Evolutionary conservation across 1,139 yeast genomes (phyloP).

Genomic region (Kodamaea ohmeri): DNA sequence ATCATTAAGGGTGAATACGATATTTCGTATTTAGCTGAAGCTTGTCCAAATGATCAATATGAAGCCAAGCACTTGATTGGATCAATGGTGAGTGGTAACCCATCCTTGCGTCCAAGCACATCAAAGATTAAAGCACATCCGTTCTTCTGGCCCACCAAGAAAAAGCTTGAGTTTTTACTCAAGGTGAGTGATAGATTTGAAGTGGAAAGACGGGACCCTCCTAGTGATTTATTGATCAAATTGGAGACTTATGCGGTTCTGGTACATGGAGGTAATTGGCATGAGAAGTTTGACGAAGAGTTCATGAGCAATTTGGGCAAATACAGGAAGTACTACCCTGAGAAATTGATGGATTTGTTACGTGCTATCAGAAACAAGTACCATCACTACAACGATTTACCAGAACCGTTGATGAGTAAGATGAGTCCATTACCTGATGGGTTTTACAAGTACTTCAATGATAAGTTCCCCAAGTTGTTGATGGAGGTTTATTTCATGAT

Average conservation of each 20-base stretch:
- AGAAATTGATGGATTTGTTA: conserved; percentile 75
- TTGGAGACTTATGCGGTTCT: conserved; percentile 60
- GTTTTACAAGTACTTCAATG: conserved; percentile 71
- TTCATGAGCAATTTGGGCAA: conserved; percentile 84
- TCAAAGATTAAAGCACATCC: conserved; percentile 74
- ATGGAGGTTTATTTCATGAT: conserved; percentile 74
- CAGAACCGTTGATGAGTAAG: conserved; percentile 51
- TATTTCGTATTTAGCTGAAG: conserved; percentile 42
- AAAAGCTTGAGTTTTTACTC: conserved; percentile 75
- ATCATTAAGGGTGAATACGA: conserved; percentile 72
- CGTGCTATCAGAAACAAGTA: conserved; percentile 89
- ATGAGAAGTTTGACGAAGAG: conserved; percentile 59
- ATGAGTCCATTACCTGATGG: conserved; percentile 86
- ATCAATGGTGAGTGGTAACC: conserved; percentile 69
- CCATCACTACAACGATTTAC: conserved; percentile 90
- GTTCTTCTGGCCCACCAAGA: conserved; percentile 75
- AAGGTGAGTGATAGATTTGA: conserved; percentile 92
- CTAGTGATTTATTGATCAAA: conserved; percentile 58
- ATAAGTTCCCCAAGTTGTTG: conserved; percentile 72
- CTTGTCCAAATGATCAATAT: conserved; percentile 44
- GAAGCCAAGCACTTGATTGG: conserved; percentile 74
- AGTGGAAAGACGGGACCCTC: conserved; percentile 83
- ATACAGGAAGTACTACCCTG: conserved; percentile 82
- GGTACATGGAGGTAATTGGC: conserved; percentile 76
- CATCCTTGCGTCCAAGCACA: conserved; percentile 74